Base-by-base conservation (phyloP, 2,329 filamentous ascomycete genomes). In the Sphaerostilbella broomeana region DNA sequence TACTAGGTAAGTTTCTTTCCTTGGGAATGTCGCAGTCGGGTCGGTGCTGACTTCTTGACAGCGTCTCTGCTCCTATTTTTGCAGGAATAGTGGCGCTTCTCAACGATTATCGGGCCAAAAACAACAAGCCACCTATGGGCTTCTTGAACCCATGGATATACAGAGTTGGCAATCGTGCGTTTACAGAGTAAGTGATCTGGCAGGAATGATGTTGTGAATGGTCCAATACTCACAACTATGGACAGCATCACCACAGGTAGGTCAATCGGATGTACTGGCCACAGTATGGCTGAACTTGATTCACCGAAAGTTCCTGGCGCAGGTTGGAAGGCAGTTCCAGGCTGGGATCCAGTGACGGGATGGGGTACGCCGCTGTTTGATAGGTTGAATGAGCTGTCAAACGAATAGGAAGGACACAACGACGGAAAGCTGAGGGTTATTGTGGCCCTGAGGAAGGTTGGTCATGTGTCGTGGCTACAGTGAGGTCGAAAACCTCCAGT, bases 131-230 rank as follows among this genome's bases (percentile, higher is more conserved):
- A 6, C 52, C 63, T 0, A 58, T 81, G 50, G 77, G 77, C 1
- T 81, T 79, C 51, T 56, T 81, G 18, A 81, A 81, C 54, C 76
- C 77, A 1, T 77, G 73, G 70, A 58, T 81, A 12, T 81, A 80
- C 48, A 51, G 54, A 7, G 42, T 51, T 17, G 59, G 56, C 2
- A 33, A 46, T 5, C 22, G 38, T 8, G 62, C 45, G 3, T 61
- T 67, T 15, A 62, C 55, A 4, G 63, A 67, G 53, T 63, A 55
- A 27, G 59, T 51, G 5, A 21, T 15, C n/a, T n/a, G n/a, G n/a
- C n/a, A n/a, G n/a, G n/a, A n/a, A n/a, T 4, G 24, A 20, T 3
- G n/a, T 26, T 19, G 17, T 13, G 15, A 4, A 11, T 24, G 2
- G 26, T 21, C 6, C 15, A 12, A 7, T 35, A 43, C 43, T 44